These are phyloP conservation scores for Hyaloperonospora brassicae DNA, from an alignment of 352 stramenopile species.

Conservation along the genomic window DNA sequence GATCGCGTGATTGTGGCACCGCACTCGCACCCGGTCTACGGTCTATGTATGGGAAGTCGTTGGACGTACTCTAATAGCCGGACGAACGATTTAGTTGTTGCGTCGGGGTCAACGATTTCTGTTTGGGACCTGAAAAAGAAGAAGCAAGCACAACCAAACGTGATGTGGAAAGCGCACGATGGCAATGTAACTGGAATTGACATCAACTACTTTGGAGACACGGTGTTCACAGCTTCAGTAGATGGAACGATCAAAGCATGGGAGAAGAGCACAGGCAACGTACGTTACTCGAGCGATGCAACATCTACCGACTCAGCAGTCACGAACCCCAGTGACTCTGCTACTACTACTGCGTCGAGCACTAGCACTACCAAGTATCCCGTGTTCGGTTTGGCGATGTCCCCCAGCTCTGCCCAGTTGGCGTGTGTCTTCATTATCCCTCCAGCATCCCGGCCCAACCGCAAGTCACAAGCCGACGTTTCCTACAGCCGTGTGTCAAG, in stretches of 20 bases:
- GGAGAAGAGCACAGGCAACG: slow-evolving; percentile 35
- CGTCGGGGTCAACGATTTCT: slow-evolving; percentile 55
- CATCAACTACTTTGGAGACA: slow-evolving; percentile 55
- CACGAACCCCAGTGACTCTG: slow-evolving; percentile 3
- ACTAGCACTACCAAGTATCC: slow-evolving; percentile 42
- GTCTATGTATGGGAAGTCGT: slow-evolving; percentile 38
- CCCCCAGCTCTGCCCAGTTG: slow-evolving; percentile 60
- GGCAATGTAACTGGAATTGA: slow-evolving; percentile 61
- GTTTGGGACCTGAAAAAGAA: slow-evolving; percentile 67
- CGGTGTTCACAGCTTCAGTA: slow-evolving; percentile 48
- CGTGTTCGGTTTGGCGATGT: slow-evolving; percentile 63
- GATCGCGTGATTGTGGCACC: slow-evolving; percentile 47
- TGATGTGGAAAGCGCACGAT: slow-evolving; percentile 57
- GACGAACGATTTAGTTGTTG: slow-evolving; percentile 48
- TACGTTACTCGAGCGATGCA: slow-evolving; percentile 19
- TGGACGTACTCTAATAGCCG: slow-evolving; percentile 48
- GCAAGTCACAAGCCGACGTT: slow-evolving; percentile 77
- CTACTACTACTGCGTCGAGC: background rate
- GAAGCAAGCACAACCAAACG: slow-evolving; percentile 18
- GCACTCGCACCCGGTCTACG: slow-evolving; percentile 56
- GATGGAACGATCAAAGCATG: slow-evolving; percentile 62
- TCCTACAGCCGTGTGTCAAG: slow-evolving; percentile 74
- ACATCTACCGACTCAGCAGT: slow-evolving; percentile 3
- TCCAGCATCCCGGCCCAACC: slow-evolving; percentile 66
- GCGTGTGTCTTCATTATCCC: slow-evolving; percentile 64